These are phyloP conservation scores for Rhodotorula sp. DNA, from an alignment of 1,284 basidiomycete genomes.

Conservation along the genomic window DNA sequence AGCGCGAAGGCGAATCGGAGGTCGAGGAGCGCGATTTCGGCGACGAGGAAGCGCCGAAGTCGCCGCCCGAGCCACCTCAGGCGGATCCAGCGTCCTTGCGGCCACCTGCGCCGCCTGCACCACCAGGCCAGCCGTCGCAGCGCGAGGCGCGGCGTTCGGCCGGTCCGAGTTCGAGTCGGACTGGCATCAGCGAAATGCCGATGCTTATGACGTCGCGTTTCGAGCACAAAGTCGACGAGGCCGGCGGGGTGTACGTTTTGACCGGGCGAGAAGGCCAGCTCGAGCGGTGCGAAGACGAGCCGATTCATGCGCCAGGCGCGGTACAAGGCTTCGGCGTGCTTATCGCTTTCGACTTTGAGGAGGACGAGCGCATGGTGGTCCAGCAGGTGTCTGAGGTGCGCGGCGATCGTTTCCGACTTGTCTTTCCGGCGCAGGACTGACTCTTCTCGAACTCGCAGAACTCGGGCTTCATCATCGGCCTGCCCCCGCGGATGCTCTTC, in stretches of 20 bases:
- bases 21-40: conserved; percentile 26
- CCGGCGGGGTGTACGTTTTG: conserved; percentile 72
- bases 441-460: conserved; percentile 55
- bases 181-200: conserved; percentile 10
- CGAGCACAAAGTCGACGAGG: conserved; percentile 65
- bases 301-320: conserved; percentile 80
- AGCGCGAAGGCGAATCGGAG: not conserved
- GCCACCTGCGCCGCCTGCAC: not conserved
- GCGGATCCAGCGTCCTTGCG: too few species aligned
- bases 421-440: not conserved
- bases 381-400: conserved; percentile 79
- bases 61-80: not conserved
- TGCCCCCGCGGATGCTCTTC: conserved; percentile 77
- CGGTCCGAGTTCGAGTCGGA: not conserved
- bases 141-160: not conserved
- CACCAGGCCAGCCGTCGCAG: not conserved
- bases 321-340: conserved; percentile 84
- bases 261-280: conserved; percentile 69
- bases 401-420: too few species aligned
- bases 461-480: conserved; percentile 67
- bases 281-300: conserved; percentile 79
- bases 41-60: not conserved
- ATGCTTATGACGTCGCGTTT: conserved; percentile 64
- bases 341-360: conserved; percentile 70
- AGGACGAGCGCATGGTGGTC: conserved; percentile 64